Evolutionary conservation across 129 eudicot genomes (phyloP).

Genomic region (Helianthus tuberosus): DNA sequence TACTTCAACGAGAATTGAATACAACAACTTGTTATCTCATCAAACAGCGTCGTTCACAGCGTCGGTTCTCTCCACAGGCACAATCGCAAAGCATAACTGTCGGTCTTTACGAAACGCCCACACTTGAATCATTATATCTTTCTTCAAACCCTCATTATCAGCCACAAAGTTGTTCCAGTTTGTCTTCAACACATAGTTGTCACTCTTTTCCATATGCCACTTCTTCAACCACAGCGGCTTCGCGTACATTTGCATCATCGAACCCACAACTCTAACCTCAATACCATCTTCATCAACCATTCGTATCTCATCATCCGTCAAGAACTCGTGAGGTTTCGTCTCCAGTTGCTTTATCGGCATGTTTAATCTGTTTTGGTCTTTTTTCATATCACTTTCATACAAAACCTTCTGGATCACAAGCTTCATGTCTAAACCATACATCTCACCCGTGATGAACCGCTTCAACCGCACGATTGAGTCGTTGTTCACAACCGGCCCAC

Average conservation of each 20-base stretch:
- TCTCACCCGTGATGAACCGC: slow-evolving; percentile 18
- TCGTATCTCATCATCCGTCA: too few relatives aligned
- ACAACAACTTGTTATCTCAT: neutral
- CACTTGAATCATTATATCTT: too few relatives aligned
- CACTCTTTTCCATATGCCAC: neutral
- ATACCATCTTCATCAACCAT: neutral
- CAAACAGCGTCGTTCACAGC: too few relatives aligned
- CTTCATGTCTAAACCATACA: neutral
- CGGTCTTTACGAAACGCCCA: too few relatives aligned
- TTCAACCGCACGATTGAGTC: neutral
- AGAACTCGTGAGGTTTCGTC: neutral
- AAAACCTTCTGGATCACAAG: slow-evolving; percentile 14
- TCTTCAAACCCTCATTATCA: too few relatives aligned
- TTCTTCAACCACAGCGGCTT: neutral
- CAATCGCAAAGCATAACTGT: neutral
- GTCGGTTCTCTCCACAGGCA: neutral
- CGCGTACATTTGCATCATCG: neutral
- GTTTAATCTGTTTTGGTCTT: slow-evolving; percentile 2
- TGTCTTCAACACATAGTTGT: neutral
- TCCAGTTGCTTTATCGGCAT: neutral
- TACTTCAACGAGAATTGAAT: neutral
- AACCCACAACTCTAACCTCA: slow-evolving; percentile 11
- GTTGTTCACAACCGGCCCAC: neutral
- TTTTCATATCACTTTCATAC: neutral
- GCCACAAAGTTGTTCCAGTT: neutral